Evolutionary conservation across 192 early-diverging fungal genomes (phyloP), one percentile per base, ranked within the genome.

Genomic region (Coemansia nantahalensis): DNA sequence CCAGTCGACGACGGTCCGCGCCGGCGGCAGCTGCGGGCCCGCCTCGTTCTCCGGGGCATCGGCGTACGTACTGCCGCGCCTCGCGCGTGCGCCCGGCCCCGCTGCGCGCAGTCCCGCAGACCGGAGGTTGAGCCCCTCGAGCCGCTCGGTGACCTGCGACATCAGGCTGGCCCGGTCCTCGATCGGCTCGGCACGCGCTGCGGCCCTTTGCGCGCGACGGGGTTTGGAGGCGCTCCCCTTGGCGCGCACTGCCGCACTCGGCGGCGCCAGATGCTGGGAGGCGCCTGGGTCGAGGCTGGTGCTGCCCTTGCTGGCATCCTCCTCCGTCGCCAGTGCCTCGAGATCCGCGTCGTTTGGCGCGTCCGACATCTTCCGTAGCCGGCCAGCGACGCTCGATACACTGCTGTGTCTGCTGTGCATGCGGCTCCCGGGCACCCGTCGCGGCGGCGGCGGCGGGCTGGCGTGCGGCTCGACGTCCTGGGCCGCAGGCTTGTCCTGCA

Each of bases 1-100:
- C 73, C 73, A 77, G 38, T 77, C 73, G 18, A 77, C 65, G 18
- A 77, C 53, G 30, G 48, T 63, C 19, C 73, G 51, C 11, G 65
- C 45, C 14, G 73, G 73, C 24, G 73, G 73, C 49, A 77, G 45
- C 41, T 46, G 57, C 7, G 21, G 3, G 1, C 22, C 53, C 4
- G 36, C 47, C 4, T 68, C 73, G 22, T 30, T 18, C 42, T 75
- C 71, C 32, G 60, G 34, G 0, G 24, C 36, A n/a, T 65, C 70
- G 14, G 54, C 39, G 28, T 45, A 23, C 42, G 42, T 37, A 26
- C 37, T 45, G 52, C n/a, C 21, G 26, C 34, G 41, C 23, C 28
- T 16, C 26, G 38, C n/a, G 37, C 15, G 22, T 15, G 23, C 26
- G 8, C n/a, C 19, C 22, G 35, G 33, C 14, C 21, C 19, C 16